Evolutionary conservation across 176 grass and related monocot genomes (phyloP).

Genomic region (Aegilops sharonensis): DNA sequence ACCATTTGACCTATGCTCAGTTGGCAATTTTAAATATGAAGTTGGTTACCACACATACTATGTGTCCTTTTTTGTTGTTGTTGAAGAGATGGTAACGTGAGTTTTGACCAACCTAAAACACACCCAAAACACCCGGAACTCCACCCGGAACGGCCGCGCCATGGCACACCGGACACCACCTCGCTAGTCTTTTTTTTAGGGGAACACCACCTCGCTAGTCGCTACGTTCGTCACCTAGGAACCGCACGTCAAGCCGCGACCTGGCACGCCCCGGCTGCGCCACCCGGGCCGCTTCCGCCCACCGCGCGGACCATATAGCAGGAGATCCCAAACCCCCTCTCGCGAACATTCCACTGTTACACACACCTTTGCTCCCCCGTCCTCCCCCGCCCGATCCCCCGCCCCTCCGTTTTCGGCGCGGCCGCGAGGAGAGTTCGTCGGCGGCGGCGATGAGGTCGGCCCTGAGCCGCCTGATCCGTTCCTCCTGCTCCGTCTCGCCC

Average conservation of each 20-base stretch:
- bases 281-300: background rate
- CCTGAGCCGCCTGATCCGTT: slow-evolving; percentile 52
- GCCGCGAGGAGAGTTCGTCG: background rate
- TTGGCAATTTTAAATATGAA: too few species aligned
- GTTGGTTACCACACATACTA: too few species aligned
- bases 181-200: too few species aligned
- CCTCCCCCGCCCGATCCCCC: background rate
- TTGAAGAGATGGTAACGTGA: too few species aligned
- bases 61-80: too few species aligned
- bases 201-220: background rate
- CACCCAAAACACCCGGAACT: background rate
- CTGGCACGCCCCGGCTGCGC: background rate
- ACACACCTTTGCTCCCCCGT: background rate
- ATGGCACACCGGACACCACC: background rate
- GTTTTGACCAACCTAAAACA: background rate
- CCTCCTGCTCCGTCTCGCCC: slow-evolving; percentile 28
- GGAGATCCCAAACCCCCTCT: background rate
- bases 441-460: slow-evolving; percentile 52
- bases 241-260: background rate
- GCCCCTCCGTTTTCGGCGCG: background rate
- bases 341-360: background rate
- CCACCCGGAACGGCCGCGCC: background rate
- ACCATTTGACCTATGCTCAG: too few species aligned
- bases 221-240: slow-evolving; percentile 12
- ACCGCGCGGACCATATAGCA: background rate